Conservation (phyloP, 2,329 filamentous ascomycete genomes). For the Pseudogymnoascus sp. region DNA sequence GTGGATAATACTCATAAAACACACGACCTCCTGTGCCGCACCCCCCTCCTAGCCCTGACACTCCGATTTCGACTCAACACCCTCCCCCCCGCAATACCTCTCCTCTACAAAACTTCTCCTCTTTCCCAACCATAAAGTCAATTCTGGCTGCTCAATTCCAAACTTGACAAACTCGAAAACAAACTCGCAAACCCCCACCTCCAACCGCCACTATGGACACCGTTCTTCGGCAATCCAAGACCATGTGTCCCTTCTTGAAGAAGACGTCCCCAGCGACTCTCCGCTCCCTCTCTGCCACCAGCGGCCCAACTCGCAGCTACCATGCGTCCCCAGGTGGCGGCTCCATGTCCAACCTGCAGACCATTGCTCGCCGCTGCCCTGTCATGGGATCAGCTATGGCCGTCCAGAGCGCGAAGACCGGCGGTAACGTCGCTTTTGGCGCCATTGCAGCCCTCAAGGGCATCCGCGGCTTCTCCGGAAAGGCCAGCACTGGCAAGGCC, state of each 20-base stretch:
- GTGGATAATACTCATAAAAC: neutral
- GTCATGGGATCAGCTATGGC: conserved; percentile 98
- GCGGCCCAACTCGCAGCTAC: conserved; percentile 55
- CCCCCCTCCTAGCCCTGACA: neutral
- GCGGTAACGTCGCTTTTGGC: conserved; percentile 37
- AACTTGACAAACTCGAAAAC: neutral
- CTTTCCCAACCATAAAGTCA: neutral
- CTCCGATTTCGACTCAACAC: neutral
- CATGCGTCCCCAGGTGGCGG: conserved; percentile 68
- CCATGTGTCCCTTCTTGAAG: conserved; percentile 96
- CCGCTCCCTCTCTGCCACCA: conserved; percentile 71
- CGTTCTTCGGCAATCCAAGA: conserved; percentile 88
- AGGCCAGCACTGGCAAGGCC: conserved; percentile 55
- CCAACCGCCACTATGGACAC: conserved; percentile 65
- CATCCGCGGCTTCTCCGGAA: conserved; percentile 46
- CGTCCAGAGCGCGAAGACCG: conserved; percentile 63
- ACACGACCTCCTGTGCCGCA: neutral
- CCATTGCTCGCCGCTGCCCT: conserved; percentile 88
- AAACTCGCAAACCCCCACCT: neutral
- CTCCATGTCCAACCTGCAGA: conserved; percentile 94
- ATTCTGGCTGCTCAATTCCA: neutral
- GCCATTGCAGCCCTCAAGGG: conserved; percentile 41
- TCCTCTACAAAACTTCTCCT: neutral
- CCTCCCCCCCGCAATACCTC: neutral
- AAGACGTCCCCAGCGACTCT: conserved; percentile 88